A percentile compares a stretch with the other conserved stretches of the same genome.
Evolutionary conservation across 2,329 filamentous ascomycete genomes (phyloP).

Genomic region (Aspergillus vadensis): DNA sequence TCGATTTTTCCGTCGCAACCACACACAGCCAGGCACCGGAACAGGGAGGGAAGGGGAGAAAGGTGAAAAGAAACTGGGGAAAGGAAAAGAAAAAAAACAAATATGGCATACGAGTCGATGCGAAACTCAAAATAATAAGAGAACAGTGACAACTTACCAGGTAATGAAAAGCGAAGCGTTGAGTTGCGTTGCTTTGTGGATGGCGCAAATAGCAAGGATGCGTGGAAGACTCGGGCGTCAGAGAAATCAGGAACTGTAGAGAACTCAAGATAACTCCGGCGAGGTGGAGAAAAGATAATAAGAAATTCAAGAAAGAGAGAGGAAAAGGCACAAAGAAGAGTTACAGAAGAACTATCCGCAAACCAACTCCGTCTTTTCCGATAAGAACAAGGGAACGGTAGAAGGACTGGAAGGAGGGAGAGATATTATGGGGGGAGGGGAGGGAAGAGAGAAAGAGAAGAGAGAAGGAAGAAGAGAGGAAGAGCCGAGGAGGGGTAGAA

Average conservation of each 20-base stretch:
- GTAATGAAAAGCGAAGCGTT: conserved; percentile 23
- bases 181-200: conserved; percentile 22
- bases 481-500: conserved; percentile 21
- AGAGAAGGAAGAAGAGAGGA: conserved; percentile 17
- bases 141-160: conserved; percentile 22
- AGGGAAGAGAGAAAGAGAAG: conserved; percentile 21
- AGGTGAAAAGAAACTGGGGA: neutral
- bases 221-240: conserved; percentile 23
- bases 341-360: conserved; percentile 31
- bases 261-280: conserved; percentile 28
- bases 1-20: neutral
- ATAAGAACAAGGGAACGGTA: conserved; percentile 28
- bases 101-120: neutral
- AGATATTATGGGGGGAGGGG: conserved; percentile 15
- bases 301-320: conserved; percentile 23
- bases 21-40: neutral
- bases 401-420: conserved; percentile 20
- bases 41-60: neutral
- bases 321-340: conserved; percentile 25
- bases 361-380: conserved; percentile 35
- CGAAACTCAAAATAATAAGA: neutral
- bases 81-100: neutral
- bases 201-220: conserved; percentile 24
- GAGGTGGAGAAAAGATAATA: conserved; percentile 28
- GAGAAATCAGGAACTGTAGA: conserved; percentile 25